Evolutionary conservation across 805 yeast species (phyloP).

Genomic region (Saturnispora serradocipensis): DNA sequence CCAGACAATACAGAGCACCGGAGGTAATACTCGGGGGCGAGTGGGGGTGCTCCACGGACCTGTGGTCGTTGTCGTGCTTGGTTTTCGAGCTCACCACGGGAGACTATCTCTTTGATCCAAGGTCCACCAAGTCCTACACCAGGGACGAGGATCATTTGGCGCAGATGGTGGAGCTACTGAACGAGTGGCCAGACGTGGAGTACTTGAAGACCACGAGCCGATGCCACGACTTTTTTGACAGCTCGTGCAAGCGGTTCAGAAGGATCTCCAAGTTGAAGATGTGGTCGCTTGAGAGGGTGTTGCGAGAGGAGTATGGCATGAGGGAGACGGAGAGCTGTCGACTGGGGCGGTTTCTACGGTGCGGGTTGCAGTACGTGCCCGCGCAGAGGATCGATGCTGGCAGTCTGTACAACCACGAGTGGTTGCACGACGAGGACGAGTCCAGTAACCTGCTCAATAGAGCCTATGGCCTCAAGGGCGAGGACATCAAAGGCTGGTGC

Average conservation of each 20-base stretch:
- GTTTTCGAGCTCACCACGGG: constrained; percentile 54
- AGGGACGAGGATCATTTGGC: constrained; percentile 58
- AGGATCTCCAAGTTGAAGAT: constrained; percentile 40
- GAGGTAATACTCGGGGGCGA: constrained; percentile 49
- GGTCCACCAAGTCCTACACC: constrained; percentile 35
- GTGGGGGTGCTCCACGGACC: constrained; percentile 58
- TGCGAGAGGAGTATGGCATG: constrained; percentile 41
- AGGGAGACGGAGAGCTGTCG: constrained; percentile 30
- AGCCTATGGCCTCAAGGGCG: constrained; percentile 25
- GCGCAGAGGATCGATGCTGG: constrained; percentile 45
- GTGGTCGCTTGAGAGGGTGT: constrained; percentile 42
- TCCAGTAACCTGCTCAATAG: constrained; percentile 19
- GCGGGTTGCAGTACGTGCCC: constrained; percentile 43
- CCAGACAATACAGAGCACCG: constrained; percentile 59
- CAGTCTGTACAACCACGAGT: constrained; percentile 43
- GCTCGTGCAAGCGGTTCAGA: constrained; percentile 26
- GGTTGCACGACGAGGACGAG: constrained; percentile 31
- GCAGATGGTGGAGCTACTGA: constrained; percentile 46
- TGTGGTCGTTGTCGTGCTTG: constrained; percentile 53
- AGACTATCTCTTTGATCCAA: constrained; percentile 56
- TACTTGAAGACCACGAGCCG: constrained; percentile 33
- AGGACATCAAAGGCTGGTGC: constrained; percentile 25
- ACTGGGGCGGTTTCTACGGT: constrained; percentile 37
- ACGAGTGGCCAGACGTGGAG: constrained; percentile 29
- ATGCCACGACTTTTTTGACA: constrained; percentile 34